A percentile compares a stretch with the other conserved stretches of the same genome.
Conservation (phyloP, 106 monocot species). For the Dioscorea dumetorum region DNA sequence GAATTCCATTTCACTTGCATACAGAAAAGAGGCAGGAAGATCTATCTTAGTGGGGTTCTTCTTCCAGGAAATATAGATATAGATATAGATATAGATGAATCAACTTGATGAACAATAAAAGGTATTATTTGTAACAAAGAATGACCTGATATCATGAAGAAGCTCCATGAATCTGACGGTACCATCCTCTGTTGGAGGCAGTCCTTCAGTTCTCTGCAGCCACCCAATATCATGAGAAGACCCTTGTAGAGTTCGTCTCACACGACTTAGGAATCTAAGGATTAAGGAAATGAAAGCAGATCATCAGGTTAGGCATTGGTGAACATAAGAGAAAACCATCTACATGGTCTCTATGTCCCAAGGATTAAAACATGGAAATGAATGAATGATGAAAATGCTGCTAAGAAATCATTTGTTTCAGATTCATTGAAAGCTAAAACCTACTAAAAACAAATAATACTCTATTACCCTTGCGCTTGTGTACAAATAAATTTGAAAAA, state of each 20-base stretch:
- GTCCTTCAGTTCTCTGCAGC: slow-evolving; percentile 45
- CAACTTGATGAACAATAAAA: background rate
- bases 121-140: background rate
- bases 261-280: slow-evolving; percentile 39
- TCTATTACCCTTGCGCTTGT: slow-evolving; percentile 29
- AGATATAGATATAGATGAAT: too few species aligned
- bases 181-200: slow-evolving; percentile 49
- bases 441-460: background rate
- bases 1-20: background rate
- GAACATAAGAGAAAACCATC: background rate
- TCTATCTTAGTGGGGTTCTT: too few species aligned
- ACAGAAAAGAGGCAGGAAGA: background rate
- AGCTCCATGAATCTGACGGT: slow-evolving; percentile 49
- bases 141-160: slow-evolving; percentile 54
- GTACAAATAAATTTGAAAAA: slow-evolving; percentile 9
- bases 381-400: background rate
- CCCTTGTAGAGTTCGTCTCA: slow-evolving; percentile 50
- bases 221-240: slow-evolving; percentile 74
- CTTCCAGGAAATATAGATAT: too few species aligned
- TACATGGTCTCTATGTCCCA: too few species aligned
- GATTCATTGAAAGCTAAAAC: background rate
- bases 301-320: background rate
- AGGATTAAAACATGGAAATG: too few species aligned
- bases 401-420: too few species aligned
- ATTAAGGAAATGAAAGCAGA: background rate